Evolutionary conservation across 106 monocot species (phyloP), one percentile per base, ranked within the genome.

Genomic region (Xerophyta viscosa): DNA sequence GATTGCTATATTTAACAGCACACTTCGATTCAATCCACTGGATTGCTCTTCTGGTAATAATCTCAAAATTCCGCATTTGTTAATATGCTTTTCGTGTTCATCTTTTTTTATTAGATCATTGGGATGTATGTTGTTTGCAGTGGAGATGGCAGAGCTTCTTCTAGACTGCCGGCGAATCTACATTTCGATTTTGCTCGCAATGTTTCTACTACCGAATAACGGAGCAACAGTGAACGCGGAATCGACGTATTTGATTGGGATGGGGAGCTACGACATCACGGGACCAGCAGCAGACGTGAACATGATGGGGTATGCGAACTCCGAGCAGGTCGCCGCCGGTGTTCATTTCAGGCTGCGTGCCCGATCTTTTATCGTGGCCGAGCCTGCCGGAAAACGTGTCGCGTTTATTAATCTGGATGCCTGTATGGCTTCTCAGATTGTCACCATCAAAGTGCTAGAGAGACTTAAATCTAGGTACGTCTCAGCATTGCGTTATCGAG

Each of bases 231-330:
- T n/a, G n/a, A n/a, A n/a, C n/a, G n/a, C n/a, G 15, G 29, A 29
- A n/a, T 28, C 52, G 26, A 52, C 52, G 2, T 52, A 52, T 52
- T 29, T 52, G 52, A 27, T 52, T 29, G 52, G 52, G 29, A 24
- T 52, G 0, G 52, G 52, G 52, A 52, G 52, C 52, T 52, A 52
- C n/a, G 52, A 52, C 29, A 52, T 52, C 6, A 52, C 52, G 17
- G 52, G 52, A 28, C 52, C 52, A 12, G 52, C 52, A 15, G 52
- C 52, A 27, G 52, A 52, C 18, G 52, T 52, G 17, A 52, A 52
- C 27, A 52, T 52, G 52, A 52, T 52, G 52, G 52, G 52, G 15
- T 29, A 52, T 29, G 28, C 52, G 11, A 28, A 52, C 27, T 17
- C 27, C 1, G 28, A 52, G 28, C 52, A 52, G 29, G n/a, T 52